A percentile compares a stretch with the other conserved stretches of the same genome.
phyloP scores from a whole-genome alignment of 1,284 basidiomycete genomes.

The Mycosarcoma mackinlayi region DNA sequence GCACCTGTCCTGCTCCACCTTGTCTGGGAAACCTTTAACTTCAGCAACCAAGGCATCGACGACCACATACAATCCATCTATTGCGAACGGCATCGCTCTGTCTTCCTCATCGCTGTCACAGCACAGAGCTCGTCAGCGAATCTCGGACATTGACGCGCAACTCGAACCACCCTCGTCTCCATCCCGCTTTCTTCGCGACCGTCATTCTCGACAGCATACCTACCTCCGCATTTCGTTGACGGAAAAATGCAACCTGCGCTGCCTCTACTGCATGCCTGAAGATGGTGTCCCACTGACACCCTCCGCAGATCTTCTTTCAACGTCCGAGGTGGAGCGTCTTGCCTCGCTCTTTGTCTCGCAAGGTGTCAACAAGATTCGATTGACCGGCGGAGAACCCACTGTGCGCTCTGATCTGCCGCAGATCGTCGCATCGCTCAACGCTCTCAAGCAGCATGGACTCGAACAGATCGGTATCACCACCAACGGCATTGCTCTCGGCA shows the following conservation, averaged over 20 bases:
- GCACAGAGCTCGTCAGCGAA: constrained; percentile 28
- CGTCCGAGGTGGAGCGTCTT: constrained; percentile 78
- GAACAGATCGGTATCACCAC: constrained; percentile 85
- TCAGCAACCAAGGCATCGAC: not conserved
- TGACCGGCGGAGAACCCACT: constrained; percentile 90
- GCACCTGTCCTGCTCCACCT: constrained; percentile 8
- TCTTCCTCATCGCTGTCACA: constrained; percentile 2
- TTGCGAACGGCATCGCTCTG: constrained; percentile 1
- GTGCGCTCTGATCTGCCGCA: constrained; percentile 81
- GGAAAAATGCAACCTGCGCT: constrained; percentile 86
- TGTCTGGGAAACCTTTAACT: constrained; percentile 10
- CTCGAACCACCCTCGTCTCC: constrained; percentile 13
- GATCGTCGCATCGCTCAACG: constrained; percentile 72
- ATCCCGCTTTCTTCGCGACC: constrained; percentile 44
- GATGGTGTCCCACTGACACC: constrained; percentile 83
- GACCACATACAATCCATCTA: not conserved
- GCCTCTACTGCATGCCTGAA: constrained; percentile 90
- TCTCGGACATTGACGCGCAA: constrained; percentile 34
- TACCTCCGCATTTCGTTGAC: constrained; percentile 87
- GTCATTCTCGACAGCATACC: constrained; percentile 73
- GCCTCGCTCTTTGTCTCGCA: constrained; percentile 79
- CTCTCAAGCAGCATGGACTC: constrained; percentile 72
- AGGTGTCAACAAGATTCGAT: constrained; percentile 84
- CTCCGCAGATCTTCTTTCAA: constrained; percentile 76
- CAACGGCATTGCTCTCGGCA: constrained; percentile 80